phyloP scores from a whole-genome alignment of 371 early-diverging fungal species.

The Mortierella sp. region DNA sequence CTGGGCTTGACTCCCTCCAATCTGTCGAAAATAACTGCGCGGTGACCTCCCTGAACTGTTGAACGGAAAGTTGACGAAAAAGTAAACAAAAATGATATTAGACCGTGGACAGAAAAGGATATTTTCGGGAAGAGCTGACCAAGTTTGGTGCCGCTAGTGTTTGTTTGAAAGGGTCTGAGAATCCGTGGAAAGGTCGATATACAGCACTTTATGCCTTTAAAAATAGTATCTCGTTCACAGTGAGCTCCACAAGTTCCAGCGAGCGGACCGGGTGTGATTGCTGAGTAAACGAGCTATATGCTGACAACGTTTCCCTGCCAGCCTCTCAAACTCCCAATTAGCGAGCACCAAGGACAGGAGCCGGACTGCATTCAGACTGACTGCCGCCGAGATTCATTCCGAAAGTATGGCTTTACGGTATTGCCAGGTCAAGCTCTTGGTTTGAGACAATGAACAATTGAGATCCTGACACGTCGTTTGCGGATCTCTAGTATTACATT shows the following conservation, averaged over 20 bases:
- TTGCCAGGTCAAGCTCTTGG: background rate
- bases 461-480: background rate
- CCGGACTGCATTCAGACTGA: too few relatives aligned
- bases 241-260: background rate
- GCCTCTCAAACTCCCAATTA: background rate
- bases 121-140: background rate
- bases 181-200: background rate
- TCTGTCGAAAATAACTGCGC: conserved; percentile 98
- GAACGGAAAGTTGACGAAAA: background rate
- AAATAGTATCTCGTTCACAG: background rate
- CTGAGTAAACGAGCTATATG: background rate
- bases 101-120: background rate
- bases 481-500: background rate
- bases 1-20: conserved; percentile 89
- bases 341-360: background rate
- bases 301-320: background rate
- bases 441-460: background rate
- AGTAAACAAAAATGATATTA: background rate
- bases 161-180: too few relatives aligned
- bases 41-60: conserved; percentile 94
- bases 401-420: background rate
- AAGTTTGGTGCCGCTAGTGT: background rate
- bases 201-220: background rate
- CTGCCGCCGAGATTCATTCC: too few relatives aligned
- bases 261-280: too few relatives aligned